A percentile compares a stretch with the other conserved stretches of the same genome.
phyloP scores from a whole-genome alignment of 768 basidiomycete species.

The Amanita muscaria region DNA sequence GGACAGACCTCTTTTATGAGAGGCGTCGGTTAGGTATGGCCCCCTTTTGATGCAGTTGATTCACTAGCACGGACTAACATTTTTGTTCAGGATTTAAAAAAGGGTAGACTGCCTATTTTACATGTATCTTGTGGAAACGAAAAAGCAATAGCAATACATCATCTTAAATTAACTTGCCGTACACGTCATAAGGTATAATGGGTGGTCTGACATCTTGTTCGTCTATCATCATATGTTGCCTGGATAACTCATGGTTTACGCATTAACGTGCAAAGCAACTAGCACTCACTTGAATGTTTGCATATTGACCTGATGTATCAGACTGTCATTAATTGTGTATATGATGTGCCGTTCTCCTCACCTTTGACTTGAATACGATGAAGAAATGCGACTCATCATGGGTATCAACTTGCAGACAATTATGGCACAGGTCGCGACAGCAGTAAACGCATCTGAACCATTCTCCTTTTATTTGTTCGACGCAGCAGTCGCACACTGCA shows the following conservation, averaged over 20 bases:
- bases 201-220: slow-evolving; percentile 44
- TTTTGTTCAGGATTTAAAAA: slow-evolving; percentile 59
- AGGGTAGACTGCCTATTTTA: no score
- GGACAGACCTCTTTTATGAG: slow-evolving; percentile 91
- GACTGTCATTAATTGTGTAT: background rate
- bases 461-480: slow-evolving; percentile 70
- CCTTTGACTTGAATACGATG: slow-evolving; percentile 79
- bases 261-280: slow-evolving; percentile 1
- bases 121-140: no score
- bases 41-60: slow-evolving; percentile 5
- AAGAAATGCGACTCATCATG: slow-evolving; percentile 81
- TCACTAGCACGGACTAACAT: background rate
- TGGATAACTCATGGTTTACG: slow-evolving; percentile 34
- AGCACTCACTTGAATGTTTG: slow-evolving; percentile 51
- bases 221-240: slow-evolving; percentile 35
- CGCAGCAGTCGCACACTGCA: slow-evolving; percentile 83
- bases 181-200: slow-evolving; percentile 55
- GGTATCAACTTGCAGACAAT: slow-evolving; percentile 72
- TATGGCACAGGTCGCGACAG: slow-evolving; percentile 76
- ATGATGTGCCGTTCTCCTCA: slow-evolving; percentile 23
- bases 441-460: slow-evolving; percentile 94
- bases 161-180: slow-evolving; percentile 27
- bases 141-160: slow-evolving; percentile 10
- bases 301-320: slow-evolving; percentile 56
- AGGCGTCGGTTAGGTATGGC: slow-evolving; percentile 73